Percentiles rank a stretch among this genome's conserved stretches.
These are phyloP conservation scores for Pyricularia grisea DNA, from an alignment of 2,329 filamentous ascomycete species.

Conservation along the genomic window DNA sequence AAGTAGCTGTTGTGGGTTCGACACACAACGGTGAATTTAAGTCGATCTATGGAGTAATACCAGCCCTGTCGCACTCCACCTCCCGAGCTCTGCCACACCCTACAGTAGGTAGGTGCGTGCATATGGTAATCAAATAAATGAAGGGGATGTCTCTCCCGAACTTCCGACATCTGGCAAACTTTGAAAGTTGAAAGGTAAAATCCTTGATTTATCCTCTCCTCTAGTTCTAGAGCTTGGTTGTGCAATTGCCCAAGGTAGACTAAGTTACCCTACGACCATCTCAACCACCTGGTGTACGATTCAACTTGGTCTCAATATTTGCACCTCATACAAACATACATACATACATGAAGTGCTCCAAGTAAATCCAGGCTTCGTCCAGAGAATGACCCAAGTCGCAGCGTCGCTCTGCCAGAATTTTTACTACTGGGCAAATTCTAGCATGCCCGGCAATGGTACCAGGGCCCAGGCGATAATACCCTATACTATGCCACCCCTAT, in stretches of 20 bases:
- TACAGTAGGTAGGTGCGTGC: no score
- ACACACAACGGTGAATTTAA: background rate
- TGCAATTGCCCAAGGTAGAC: no score
- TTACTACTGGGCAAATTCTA: background rate
- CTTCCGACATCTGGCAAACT: background rate
- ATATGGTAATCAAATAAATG: no score
- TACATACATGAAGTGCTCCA: no score
- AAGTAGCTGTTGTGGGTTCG: no score
- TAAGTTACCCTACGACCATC: no score
- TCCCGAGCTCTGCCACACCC: background rate
- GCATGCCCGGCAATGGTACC: background rate
- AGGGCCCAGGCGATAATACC: background rate
- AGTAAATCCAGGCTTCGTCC: no score
- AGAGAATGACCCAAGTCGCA: no score
- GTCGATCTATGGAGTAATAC: background rate
- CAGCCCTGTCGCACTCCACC: background rate
- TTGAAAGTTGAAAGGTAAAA: background rate
- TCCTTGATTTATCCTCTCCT: background rate
- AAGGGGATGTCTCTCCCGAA: background rate
- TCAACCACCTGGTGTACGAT: no score
- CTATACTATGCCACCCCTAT: background rate
- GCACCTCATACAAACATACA: background rate
- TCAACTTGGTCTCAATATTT: background rate
- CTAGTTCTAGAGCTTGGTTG: no score
- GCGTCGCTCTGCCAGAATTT: background rate